These are phyloP conservation scores for Apiospora kogelbergensis DNA, from an alignment of 2,329 filamentous ascomycete genomes.

Conservation along the genomic window DNA sequence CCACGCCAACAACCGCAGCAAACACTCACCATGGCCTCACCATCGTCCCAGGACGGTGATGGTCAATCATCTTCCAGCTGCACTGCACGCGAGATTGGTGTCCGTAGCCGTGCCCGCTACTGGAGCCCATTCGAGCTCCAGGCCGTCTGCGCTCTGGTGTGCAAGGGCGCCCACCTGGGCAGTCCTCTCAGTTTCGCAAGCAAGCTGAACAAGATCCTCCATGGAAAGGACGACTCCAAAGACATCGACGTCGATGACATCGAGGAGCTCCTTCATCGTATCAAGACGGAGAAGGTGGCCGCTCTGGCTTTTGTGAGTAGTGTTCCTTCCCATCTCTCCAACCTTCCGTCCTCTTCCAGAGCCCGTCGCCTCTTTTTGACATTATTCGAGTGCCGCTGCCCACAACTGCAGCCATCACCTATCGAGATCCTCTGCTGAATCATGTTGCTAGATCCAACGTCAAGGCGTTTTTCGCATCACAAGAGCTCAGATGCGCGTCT, in stretches of 20 bases:
- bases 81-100: neutral
- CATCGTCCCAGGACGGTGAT: neutral
- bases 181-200: constrained; percentile 22
- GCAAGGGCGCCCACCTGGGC: constrained; percentile 21
- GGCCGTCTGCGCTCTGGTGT: constrained; percentile 30
- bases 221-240: constrained; percentile 15
- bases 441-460: constrained; percentile 15
- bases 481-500: constrained; percentile 25
- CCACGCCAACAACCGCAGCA: neutral
- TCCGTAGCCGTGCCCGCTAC: neutral
- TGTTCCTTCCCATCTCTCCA: constrained; percentile 7
- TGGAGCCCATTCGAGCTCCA: constrained; percentile 27
- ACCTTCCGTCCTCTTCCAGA: too few species aligned
- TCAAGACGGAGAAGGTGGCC: constrained; percentile 22
- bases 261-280: constrained; percentile 23
- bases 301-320: constrained; percentile 24
- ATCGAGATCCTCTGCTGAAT: constrained; percentile 15
- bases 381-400: neutral
- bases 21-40: neutral
- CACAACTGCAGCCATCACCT: neutral
- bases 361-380: neutral
- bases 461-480: constrained; percentile 24
- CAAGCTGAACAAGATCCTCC: constrained; percentile 29
- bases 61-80: too few species aligned
- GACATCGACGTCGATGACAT: constrained; percentile 27